Evolutionary conservation across 192 early-diverging fungal genomes (phyloP).

Genomic region (Coemansia sp.): DNA sequence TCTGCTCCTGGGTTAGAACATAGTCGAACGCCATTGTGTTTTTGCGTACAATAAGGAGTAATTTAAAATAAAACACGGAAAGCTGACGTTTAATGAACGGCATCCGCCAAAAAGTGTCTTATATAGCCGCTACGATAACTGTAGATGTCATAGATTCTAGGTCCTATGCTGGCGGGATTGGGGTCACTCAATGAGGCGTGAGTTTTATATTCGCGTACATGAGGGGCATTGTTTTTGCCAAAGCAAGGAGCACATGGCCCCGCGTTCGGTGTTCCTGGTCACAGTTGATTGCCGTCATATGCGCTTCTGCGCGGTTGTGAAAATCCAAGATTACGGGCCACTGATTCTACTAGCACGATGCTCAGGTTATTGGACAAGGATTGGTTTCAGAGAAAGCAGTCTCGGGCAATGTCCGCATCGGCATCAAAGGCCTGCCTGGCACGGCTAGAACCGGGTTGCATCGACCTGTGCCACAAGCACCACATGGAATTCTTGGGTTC

Average conservation of each 20-base stretch:
- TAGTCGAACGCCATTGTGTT: slow-evolving; percentile 31
- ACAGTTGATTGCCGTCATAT: not conserved
- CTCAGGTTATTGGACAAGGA: not conserved
- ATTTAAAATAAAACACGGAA: too few relatives aligned
- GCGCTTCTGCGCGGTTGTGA: not conserved
- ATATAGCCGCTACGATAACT: not conserved
- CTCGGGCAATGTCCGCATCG: not conserved
- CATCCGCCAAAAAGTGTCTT: not conserved
- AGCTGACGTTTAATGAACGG: not conserved
- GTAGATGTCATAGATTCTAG: not conserved
- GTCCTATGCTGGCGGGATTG: not conserved
- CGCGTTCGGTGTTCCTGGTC: not conserved
- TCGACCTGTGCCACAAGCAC: not conserved
- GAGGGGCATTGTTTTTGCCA: not conserved
- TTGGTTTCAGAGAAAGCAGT: not conserved
- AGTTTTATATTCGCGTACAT: not conserved
- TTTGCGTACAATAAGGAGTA: not conserved
- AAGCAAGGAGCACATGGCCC: not conserved
- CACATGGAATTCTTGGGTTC: not conserved
- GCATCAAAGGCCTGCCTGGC: too few relatives aligned
- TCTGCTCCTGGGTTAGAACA: slow-evolving; percentile 51
- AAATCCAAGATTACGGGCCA: not conserved
- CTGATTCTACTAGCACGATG: not conserved
- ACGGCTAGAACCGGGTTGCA: too few relatives aligned
- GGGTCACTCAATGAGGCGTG: not conserved